Evolutionary conservation across 2,329 filamentous ascomycete species (phyloP), one percentile per base, ranked within the genome.

Genomic region (Fusarium marasasianum): DNA sequence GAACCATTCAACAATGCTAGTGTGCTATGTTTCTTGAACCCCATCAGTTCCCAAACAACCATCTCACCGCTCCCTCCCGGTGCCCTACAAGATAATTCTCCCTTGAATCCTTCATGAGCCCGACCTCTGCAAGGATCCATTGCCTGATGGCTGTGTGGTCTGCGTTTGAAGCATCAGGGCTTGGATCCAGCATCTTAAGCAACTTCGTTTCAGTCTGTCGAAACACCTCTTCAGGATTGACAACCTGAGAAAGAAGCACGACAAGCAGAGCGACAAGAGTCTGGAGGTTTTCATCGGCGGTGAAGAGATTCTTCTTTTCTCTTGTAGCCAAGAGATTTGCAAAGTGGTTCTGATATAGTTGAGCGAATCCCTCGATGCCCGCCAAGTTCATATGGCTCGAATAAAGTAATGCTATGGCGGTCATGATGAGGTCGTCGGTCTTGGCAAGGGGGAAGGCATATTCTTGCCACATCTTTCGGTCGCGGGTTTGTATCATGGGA

Each of bases 381-480:
- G 33, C 1, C 18, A n/a, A 11, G 6, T 11, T 2, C 9, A 35
- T 22, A 2, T 14, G 7, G 4, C 33, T 53, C n/a, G 50, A 53
- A 18, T 14, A 20, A 35, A 37, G n/a, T 14, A 37, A 24, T 14
- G 33, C n/a, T 26, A 80, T 76, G 7, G 79, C 67, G n/a, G 69
- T 76, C 73, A 78, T 76, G 47, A 80, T 60, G 13, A 77, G 67
- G 3, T 77, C 64, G 35, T 79, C 73, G 12, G 63, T 45, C 26
- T 63, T 62, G 4, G 77, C 75, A 3, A 77, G 35, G 10, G 75
- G 75, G 1, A 78, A 47, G 17, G 78, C 58, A 7, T 76, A 45
- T 33, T 73, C 63, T 15, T 73, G 62, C 74, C 76, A 79, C n/a
- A 62, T 70, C 20, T 76, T 76, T 44, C 63, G 55, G 24, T 51